phyloP scores from a whole-genome alignment of 805 yeast species.

The Cyberlindnera suaveolens region DNA sequence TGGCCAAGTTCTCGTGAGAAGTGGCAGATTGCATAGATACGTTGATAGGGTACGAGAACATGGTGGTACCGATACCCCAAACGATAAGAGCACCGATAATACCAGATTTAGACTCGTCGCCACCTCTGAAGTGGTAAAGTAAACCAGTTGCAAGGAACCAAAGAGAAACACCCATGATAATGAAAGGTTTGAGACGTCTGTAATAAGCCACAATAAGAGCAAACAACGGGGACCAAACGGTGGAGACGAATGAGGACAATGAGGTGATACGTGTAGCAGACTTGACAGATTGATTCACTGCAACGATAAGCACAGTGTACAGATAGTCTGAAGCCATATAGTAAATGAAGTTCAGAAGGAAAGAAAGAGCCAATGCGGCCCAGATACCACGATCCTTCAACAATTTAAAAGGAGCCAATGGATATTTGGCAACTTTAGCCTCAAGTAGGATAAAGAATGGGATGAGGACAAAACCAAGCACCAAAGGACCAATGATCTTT shows the following conservation, averaged over 20 bases:
- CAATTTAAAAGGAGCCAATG: conserved; percentile 55
- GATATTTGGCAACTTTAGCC: conserved; percentile 44
- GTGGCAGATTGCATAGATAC: conserved; percentile 56
- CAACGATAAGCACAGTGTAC: conserved; percentile 60
- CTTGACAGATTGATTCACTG: conserved; percentile 47
- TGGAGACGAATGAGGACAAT: conserved; percentile 56
- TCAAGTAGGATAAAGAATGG: conserved; percentile 64
- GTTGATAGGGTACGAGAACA: conserved; percentile 63
- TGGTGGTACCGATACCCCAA: conserved; percentile 66
- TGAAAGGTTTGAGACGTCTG: conserved; percentile 50
- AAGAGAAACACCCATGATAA: conserved; percentile 49
- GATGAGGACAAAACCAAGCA: conserved; percentile 54
- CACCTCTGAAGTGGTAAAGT: conserved; percentile 50
- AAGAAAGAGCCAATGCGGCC: conserved; percentile 57
- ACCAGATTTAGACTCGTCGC: conserved; percentile 44
- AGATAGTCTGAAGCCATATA: conserved; percentile 66
- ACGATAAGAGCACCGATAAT: conserved; percentile 60
- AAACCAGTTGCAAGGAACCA: conserved; percentile 60
- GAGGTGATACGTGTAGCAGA: conserved; percentile 63
- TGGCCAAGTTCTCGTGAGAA: conserved; percentile 65
- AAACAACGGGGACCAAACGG: conserved; percentile 48
- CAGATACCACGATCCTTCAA: conserved; percentile 67
- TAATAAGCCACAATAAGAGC: conserved; percentile 44
- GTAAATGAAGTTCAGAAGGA: conserved; percentile 55
- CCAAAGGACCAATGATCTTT: conserved; percentile 61